Base-by-base conservation (phyloP, 257 asterid genomes). In the Solanum neorickii region DNA sequence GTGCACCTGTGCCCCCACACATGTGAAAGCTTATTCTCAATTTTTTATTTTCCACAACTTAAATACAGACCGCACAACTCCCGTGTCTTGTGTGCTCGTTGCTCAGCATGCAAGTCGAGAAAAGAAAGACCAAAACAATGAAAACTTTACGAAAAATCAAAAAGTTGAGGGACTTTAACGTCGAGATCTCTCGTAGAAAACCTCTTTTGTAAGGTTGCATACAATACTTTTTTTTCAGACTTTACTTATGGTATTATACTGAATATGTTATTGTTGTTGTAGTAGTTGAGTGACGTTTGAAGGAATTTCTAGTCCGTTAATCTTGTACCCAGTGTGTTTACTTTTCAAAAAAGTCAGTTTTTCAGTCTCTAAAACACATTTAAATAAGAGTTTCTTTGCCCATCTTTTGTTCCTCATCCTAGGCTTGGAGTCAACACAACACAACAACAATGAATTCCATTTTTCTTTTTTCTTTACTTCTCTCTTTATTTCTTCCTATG, bases 361-460 rank as follows among this genome's bases (percentile, higher is more conserved):
- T 82, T 49, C 0, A 10, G 7, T 47, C 21, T 27, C 69, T 29
- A 49, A 80, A 49, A 74, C 29, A 37, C 29, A 82, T 82, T 46
- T 82, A 82, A 82, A 82, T 80, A 18, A 29, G 31, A 29, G 69
- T 6, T 49, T 12, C 7, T 29, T 70, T 46, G 18, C 37, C 18
- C 27, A 31, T 59, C 21, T 27, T 59, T 80, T 31, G 39, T 5
- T 46, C 14, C 52, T 80, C 52, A 6, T 66, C 16, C 62, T 49
- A 56, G 65, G 3, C 65, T 56, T 56, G 75, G 42, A 33, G 18
- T 68, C 52, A 14, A 74, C 70, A 73, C 68, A 16, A 42, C 69
- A 23, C 13, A 75, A 86, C 66, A 68, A 89, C 27, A 15, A 92
- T 90, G 93, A 80, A 83, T 14, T 83, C 27, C 33, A 41, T 77